Evolutionary conservation across 129 eudicot species (phyloP).

Genomic region (Gnaphalium uliginosum): DNA sequence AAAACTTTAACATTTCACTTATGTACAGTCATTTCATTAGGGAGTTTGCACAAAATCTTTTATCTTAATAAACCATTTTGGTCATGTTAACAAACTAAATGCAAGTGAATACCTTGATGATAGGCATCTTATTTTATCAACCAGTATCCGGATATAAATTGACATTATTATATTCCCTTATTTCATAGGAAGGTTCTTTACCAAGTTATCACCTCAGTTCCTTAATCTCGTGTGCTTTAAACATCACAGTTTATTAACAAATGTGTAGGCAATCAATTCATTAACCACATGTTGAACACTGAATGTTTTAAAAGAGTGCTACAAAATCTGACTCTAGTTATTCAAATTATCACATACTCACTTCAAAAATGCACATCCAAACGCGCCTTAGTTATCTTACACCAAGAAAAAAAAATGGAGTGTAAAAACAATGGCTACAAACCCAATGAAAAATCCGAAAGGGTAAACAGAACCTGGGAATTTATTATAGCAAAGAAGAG

Average conservation of each 20-base stretch:
- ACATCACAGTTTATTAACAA: background rate
- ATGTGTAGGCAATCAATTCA: background rate
- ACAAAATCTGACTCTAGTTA: background rate
- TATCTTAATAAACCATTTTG: background rate
- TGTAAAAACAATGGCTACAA: background rate
- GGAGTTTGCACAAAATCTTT: background rate
- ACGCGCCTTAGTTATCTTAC: background rate
- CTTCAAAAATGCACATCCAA: slow-evolving; percentile 2
- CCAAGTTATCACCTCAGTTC: background rate
- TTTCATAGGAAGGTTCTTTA: background rate
- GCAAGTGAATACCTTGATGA: background rate
- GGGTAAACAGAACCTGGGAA: slow-evolving; percentile 2
- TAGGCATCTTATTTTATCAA: background rate
- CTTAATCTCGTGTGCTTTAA: background rate
- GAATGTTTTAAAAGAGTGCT: background rate
- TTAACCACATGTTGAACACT: slow-evolving; percentile 5
- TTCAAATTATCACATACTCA: background rate
- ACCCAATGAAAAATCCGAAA: background rate
- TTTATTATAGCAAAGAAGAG: background rate
- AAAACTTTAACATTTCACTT: background rate
- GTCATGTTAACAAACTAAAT: background rate
- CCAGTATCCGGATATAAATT: background rate
- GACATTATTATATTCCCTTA: background rate
- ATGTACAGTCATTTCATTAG: background rate
- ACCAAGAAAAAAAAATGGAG: background rate